phyloP scores from a whole-genome alignment of 2,329 filamentous ascomycete species.

The Arthrobotrys pseudoclavata region DNA sequence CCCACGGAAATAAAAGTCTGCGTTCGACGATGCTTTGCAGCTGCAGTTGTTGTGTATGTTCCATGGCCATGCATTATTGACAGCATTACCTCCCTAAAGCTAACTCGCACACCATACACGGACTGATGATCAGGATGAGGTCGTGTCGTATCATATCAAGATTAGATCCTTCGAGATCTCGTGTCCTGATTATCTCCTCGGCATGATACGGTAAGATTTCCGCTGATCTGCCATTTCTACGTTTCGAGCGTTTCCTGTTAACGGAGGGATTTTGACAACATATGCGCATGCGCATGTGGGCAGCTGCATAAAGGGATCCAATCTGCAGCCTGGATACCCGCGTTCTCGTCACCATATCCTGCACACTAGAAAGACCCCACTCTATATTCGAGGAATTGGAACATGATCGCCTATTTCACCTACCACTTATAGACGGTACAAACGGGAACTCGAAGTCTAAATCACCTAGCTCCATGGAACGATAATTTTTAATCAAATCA shows the following conservation, averaged over 20 bases:
- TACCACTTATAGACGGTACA: conserved; percentile 20
- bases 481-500: conserved; percentile 45
- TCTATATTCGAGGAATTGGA: not conserved
- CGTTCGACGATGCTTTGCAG: not conserved
- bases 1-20: not conserved
- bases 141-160: conserved; percentile 52
- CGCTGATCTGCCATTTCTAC: not conserved
- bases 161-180: conserved; percentile 35
- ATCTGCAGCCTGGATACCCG: conserved; percentile 19
- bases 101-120: conserved; percentile 4
- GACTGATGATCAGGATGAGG: conserved; percentile 21
- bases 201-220: conserved; percentile 38
- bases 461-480: conserved; percentile 14
- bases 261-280: conserved; percentile 9
- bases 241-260: not conserved
- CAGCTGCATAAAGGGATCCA: conserved; percentile 25
- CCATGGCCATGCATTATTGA: not conserved
- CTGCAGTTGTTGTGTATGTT: not conserved
- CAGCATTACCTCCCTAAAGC: conserved; percentile 32
- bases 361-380: not conserved
- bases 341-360: not conserved
- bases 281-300: conserved; percentile 39
- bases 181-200: conserved; percentile 19
- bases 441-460: conserved; percentile 22
- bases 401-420: conserved; percentile 25